These are phyloP conservation scores for Vitis amurensis DNA, from an alignment of 164 flowering plant genomes.

Conservation along the genomic window DNA sequence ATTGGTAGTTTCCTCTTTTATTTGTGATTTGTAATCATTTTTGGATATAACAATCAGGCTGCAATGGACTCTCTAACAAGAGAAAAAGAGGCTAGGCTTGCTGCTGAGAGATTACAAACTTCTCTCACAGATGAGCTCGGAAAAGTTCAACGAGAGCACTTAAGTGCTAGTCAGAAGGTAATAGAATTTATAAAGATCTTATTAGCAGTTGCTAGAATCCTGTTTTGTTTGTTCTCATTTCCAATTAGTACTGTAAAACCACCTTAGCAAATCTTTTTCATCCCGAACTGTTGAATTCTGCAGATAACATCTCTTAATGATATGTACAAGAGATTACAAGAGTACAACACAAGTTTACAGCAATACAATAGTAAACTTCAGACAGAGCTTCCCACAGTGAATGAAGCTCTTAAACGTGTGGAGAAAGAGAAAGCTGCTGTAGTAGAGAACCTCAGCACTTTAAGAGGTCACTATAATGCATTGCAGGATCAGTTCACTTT, in stretches of 20 bases:
- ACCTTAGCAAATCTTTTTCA: neutral
- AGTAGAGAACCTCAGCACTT: slow-evolving; percentile 68
- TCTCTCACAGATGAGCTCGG: slow-evolving; percentile 54
- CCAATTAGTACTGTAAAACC: neutral
- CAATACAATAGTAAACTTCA: slow-evolving; percentile 91
- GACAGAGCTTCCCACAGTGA: slow-evolving; percentile 64
- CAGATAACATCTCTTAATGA: slow-evolving; percentile 69
- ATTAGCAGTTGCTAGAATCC: too few relatives aligned
- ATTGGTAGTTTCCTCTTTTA: neutral
- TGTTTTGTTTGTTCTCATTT: neutral
- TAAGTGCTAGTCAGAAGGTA: slow-evolving; percentile 69
- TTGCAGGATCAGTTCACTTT: slow-evolving; percentile 67
- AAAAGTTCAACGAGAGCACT: slow-evolving; percentile 49
- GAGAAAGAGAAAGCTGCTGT: slow-evolving; percentile 77
- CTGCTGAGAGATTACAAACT: slow-evolving; percentile 45
- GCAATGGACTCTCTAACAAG: slow-evolving; percentile 49
- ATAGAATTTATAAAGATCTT: neutral
- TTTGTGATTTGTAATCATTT: neutral
- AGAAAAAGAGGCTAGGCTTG: slow-evolving; percentile 54
- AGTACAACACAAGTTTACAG: slow-evolving; percentile 89
- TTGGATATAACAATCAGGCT: slow-evolving; percentile 22
- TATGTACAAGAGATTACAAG: slow-evolving; percentile 79
- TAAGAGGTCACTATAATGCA: slow-evolving; percentile 56
- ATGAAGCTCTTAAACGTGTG: slow-evolving; percentile 61
- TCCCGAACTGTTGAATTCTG: slow-evolving; percentile 6